Percentiles rank a stretch among this genome's conserved stretches.
Evolutionary conservation across 2,329 filamentous ascomycete species (phyloP).

Genomic region (Ramularia endophylla): DNA sequence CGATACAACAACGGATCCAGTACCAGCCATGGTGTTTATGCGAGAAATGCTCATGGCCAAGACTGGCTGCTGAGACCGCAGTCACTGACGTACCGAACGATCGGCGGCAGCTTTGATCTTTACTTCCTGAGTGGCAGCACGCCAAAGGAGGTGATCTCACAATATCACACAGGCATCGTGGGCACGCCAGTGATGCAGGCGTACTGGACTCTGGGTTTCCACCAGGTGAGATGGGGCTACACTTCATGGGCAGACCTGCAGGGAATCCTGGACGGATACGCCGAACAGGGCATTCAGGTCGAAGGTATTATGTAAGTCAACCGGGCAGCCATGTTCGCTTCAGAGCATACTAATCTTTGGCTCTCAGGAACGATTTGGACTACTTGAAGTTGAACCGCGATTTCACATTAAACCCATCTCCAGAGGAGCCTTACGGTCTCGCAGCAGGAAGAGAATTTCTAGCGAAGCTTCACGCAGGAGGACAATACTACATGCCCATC

Average conservation of each 20-base stretch:
- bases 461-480: constrained; percentile 43
- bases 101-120: constrained; percentile 52
- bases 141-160: constrained; percentile 10
- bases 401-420: constrained; percentile 49
- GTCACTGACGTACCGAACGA: constrained; percentile 27
- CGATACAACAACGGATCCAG: constrained; percentile 22
- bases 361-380: constrained; percentile 32
- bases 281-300: constrained; percentile 44
- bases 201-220: constrained; percentile 26
- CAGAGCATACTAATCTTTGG: too few species aligned
- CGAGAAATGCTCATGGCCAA: constrained; percentile 30
- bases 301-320: constrained; percentile 34
- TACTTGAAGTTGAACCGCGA: constrained; percentile 52
- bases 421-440: constrained; percentile 52
- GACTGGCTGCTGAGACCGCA: constrained; percentile 27
- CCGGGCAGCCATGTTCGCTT: too few species aligned
- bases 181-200: constrained; percentile 21
- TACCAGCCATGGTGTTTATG: constrained; percentile 29
- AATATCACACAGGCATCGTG: constrained; percentile 21
- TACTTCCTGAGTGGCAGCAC: constrained; percentile 63
- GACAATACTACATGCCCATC: constrained; percentile 52
- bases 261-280: constrained; percentile 48
- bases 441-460: constrained; percentile 49
- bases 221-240: constrained; percentile 42
- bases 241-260: constrained; percentile 61